Conservation (phyloP, 305 asterid genomes). For the Solanum hybrid region DNA sequence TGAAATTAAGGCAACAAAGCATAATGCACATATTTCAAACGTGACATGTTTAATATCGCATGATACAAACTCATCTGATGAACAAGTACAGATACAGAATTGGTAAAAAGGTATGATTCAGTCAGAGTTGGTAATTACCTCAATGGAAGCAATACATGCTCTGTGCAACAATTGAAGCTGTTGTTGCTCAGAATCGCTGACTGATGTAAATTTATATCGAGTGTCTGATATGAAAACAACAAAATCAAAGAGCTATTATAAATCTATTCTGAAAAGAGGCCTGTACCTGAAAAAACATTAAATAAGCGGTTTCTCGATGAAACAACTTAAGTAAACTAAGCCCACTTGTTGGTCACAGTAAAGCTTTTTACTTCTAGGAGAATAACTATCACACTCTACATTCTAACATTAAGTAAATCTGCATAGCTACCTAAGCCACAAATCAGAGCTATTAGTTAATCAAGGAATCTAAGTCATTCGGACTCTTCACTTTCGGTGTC, state of each 20-base stretch:
- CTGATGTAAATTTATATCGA: neutral
- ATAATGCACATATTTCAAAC: neutral
- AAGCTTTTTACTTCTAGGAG: neutral
- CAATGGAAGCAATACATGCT: neutral
- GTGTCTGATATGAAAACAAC: neutral
- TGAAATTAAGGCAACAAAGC: neutral
- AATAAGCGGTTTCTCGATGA: neutral
- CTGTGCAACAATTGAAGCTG: neutral
- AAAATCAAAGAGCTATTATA: neutral
- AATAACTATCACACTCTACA: neutral
- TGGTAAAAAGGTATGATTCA: neutral
- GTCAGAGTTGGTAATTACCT: neutral
- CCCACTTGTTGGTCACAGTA: neutral
- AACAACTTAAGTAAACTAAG: neutral
- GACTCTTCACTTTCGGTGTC: neutral
- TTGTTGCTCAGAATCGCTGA: neutral
- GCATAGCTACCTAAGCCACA: neutral
- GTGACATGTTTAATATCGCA: neutral
- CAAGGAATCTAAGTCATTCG: neutral
- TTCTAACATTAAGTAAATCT: neutral
- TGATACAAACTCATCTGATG: neutral
- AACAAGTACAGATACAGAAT: neutral
- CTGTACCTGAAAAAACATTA: neutral
- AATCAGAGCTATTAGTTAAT: neutral
- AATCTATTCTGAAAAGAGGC: neutral